Evolutionary conservation across 73 alveolate species (phyloP), one percentile per base, ranked within the genome.

Genomic region (Blepharisma stoltei): DNA sequence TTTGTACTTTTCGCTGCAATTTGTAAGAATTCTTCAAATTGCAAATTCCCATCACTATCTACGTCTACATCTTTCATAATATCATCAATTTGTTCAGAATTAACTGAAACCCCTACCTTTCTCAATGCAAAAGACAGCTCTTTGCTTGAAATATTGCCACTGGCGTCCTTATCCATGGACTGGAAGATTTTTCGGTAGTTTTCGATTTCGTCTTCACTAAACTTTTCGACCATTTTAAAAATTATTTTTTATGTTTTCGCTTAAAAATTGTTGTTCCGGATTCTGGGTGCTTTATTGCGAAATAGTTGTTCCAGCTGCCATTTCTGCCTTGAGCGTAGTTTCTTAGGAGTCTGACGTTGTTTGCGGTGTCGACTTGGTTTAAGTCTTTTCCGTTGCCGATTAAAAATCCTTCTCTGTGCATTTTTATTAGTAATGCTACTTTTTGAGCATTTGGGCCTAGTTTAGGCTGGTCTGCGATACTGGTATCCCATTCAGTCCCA

Each of bases 261-360:
- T 60, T 60, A 25, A 14, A 60, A 60, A 60, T 38, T 38, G 23
- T 60, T 2, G 73, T 60, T 9, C 18, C 23, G 0, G 73, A 18
- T 38, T 38, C 73, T 0, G 73, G 73, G 23, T 60, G 69, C 1
- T 67, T 49, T 6, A 84, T 80, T 11, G 89, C 76, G 11, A 55
- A 81, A 81, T 92, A 92, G 76, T 92, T 92, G 69, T 92, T 84
- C 98, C 98, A 92, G 25, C 92, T 88, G 11, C 96, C 96, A 71
- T 89, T 84, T 81, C 95, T 84, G n/a, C 98, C 98, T 54, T 86
- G 96, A 66, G 92, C 92, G 81, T 95, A 95, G 85, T 95, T 92
- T 80, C 99, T 90, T 55, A 95, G 88, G 27, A 95, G 78, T 54
- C 88, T 55, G 46, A 95, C 83, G 81, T 94, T 94, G 68, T 79